A percentile compares a stretch with the other conserved stretches of the same genome.
These are phyloP conservation scores for Candida arabinofermentans DNA, from an alignment of 805 yeast genomes.

Conservation along the genomic window DNA sequence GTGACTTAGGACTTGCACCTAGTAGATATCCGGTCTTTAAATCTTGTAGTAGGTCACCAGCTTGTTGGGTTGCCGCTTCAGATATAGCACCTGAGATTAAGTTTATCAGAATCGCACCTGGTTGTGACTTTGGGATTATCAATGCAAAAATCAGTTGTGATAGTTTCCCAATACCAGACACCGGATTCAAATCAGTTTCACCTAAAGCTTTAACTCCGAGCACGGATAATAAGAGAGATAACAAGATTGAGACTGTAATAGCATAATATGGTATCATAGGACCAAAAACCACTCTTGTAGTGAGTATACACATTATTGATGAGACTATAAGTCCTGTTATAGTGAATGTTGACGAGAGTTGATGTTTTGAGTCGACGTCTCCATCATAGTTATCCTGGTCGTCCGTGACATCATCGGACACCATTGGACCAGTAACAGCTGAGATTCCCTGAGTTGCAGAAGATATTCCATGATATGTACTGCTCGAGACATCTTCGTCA, in stretches of 20 bases:
- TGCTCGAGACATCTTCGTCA: conserved; percentile 20
- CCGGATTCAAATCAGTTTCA: conserved; percentile 95
- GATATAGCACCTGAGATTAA: conserved; percentile 95
- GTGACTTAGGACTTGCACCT: conserved; percentile 91
- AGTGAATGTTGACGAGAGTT: conserved; percentile 49
- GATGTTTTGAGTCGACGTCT: conserved; percentile 39
- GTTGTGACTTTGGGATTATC: conserved; percentile 67
- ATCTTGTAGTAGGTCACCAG: conserved; percentile 98
- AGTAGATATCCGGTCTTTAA: conserved; percentile 87
- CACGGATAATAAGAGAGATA: conserved; percentile 77
- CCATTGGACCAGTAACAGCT: not conserved
- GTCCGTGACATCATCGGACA: not conserved
- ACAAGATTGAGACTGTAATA: conserved; percentile 57
- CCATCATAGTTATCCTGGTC: conserved; percentile 11
- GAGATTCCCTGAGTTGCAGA: not conserved
- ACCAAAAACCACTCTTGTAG: conserved; percentile 70
- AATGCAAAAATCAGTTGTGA: conserved; percentile 87
- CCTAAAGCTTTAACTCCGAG: conserved; percentile 93
- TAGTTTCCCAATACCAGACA: conserved; percentile 91
- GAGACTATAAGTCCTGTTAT: conserved; percentile 61
- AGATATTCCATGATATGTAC: conserved; percentile 20
- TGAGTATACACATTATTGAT: conserved; percentile 59
- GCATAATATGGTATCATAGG: conserved; percentile 67
- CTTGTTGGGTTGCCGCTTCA: conserved; percentile 98
- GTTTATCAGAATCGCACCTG: conserved; percentile 80